A percentile compares a stretch with the other conserved stretches of the same genome.
Conservation (phyloP, 345 rosid genomes). For the Dovyalis caffra region DNA sequence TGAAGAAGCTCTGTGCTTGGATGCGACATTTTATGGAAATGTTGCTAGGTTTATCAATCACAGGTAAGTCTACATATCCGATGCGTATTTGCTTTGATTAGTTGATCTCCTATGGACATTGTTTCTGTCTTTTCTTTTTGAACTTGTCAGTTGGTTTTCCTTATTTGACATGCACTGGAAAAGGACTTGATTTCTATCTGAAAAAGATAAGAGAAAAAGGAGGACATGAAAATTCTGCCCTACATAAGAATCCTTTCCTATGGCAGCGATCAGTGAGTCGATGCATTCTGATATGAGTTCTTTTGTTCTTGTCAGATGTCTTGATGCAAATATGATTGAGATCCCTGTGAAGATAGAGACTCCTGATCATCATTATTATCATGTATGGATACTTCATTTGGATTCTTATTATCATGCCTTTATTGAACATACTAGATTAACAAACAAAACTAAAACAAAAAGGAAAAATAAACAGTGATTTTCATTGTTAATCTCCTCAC, state of each 20-base stretch:
- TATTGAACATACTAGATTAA: background rate
- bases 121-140: background rate
- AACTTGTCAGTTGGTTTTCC: background rate
- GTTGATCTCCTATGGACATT: background rate
- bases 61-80: slow-evolving; percentile 45
- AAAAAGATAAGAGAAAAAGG: background rate
- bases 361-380: slow-evolving; percentile 82
- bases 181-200: background rate
- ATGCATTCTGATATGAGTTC: background rate
- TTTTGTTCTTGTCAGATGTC: slow-evolving; percentile 51
- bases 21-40: slow-evolving; percentile 73
- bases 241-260: background rate
- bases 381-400: slow-evolving; percentile 44
- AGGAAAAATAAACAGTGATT: too few relatives aligned
- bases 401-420: background rate
- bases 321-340: slow-evolving; percentile 84
- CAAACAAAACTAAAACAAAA: too few relatives aligned
- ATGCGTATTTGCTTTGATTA: background rate
- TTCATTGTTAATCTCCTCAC: too few relatives aligned
- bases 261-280: background rate
- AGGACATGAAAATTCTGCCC: background rate
- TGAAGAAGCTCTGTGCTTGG: slow-evolving; percentile 85
- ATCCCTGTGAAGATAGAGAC: slow-evolving; percentile 90
- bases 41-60: slow-evolving; percentile 92
- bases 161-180: background rate